These are phyloP conservation scores for Naematelia encephala DNA, from an alignment of 768 basidiomycete genomes.

Conservation along the genomic window DNA sequence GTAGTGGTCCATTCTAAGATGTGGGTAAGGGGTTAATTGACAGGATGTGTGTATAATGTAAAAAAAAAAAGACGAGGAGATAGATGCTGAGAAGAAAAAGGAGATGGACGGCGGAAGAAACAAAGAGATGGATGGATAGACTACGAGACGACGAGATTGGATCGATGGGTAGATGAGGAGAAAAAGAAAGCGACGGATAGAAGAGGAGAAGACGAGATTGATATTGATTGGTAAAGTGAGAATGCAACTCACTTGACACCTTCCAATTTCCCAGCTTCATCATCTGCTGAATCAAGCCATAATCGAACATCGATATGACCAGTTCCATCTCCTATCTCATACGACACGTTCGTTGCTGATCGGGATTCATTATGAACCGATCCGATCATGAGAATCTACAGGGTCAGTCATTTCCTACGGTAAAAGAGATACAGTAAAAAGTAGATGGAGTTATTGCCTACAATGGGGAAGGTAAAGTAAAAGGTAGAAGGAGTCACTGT, in stretches of 20 bases:
- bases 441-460: too few relatives aligned
- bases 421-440: too few relatives aligned
- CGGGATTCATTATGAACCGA: conserved; percentile 65
- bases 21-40: neutral
- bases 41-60: neutral
- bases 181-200: neutral
- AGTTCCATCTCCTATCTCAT: conserved; percentile 80
- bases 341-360: conserved; percentile 76
- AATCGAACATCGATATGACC: conserved; percentile 51
- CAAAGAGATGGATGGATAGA: neutral
- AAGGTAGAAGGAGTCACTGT: neutral
- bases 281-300: conserved; percentile 74
- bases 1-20: conserved; percentile 66
- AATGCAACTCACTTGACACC: conserved; percentile 48
- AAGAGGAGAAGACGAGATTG: neutral
- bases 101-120: neutral
- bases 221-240: neutral
- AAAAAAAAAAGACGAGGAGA: neutral
- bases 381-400: conserved; percentile 69
- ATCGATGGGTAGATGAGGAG: neutral
- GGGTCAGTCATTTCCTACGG: conserved; percentile 10
- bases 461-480: neutral
- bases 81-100: neutral
- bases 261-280: conserved; percentile 52
- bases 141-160: neutral